These are phyloP conservation scores for Picocystis salinarum DNA, from an alignment of 139 green algal species.

Conservation along the genomic window DNA sequence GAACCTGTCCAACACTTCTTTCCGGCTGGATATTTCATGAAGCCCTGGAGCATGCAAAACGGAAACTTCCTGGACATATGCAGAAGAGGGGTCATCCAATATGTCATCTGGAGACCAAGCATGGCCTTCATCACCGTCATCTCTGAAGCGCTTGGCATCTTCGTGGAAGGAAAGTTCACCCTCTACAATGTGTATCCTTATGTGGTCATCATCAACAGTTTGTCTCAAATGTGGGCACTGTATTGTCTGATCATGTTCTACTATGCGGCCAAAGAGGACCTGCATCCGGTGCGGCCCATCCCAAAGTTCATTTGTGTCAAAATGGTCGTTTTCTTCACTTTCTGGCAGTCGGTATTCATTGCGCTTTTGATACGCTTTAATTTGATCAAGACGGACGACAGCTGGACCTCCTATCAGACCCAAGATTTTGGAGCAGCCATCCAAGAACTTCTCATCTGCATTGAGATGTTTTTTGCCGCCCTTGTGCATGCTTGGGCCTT, in stretches of 20 bases:
- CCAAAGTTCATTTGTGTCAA: conserved; percentile 91
- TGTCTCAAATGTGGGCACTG: conserved; percentile 65
- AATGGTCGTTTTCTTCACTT: conserved; percentile 83
- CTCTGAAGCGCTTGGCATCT: conserved; percentile 32
- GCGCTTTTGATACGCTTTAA: conserved; percentile 22
- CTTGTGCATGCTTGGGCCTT: conserved; percentile 79
- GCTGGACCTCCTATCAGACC: conserved; percentile 41
- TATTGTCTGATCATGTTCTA: conserved; percentile 92
- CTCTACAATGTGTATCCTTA: conserved; percentile 56
- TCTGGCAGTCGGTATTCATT: conserved; percentile 63
- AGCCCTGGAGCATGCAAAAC: conserved; percentile 23
- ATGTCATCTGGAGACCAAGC: conserved; percentile 73
- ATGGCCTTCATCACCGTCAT: conserved; percentile 42
- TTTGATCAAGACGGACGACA: conserved; percentile 20
- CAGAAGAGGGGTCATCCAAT: conserved; percentile 69
- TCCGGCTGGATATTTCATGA: conserved; percentile 9
- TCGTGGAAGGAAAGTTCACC: conserved; percentile 40
- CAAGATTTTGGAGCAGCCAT: conserved; percentile 44
- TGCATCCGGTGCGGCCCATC: conserved; percentile 70
- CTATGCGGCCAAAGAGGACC: conserved; percentile 53
- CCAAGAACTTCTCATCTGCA: conserved; percentile 82
- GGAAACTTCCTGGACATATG: conserved; percentile 24
- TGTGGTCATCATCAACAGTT: conserved; percentile 54
- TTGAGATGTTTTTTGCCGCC: conserved; percentile 91
- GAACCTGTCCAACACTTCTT: too few species aligned